Conservation (phyloP, 1,139 yeast species). For the Lodderomyces jiufengensis region DNA sequence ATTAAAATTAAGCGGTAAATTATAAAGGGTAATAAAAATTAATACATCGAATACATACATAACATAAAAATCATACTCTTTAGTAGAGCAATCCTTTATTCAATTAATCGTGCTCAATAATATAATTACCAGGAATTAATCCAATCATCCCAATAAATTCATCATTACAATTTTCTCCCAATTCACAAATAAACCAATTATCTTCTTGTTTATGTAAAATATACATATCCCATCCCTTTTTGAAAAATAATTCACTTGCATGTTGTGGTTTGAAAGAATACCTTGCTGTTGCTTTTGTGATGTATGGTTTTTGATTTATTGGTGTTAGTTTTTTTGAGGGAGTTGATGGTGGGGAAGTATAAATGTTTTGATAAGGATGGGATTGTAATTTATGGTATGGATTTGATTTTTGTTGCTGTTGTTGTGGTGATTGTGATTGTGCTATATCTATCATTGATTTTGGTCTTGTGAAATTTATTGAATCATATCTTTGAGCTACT, state of each 20-base stretch:
- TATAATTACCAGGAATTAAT: conserved; percentile 77
- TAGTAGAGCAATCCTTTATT: too few relatives aligned
- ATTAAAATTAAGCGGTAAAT: too few relatives aligned
- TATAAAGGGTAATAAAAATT: too few relatives aligned
- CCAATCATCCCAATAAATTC: conserved; percentile 52
- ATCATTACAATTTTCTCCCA: conserved; percentile 46
- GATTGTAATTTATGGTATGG: neutral
- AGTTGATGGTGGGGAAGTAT: neutral
- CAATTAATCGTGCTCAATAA: conserved; percentile 34
- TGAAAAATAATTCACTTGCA: conserved; percentile 74
- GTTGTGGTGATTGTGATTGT: conserved; percentile 1
- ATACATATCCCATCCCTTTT: conserved; percentile 69
- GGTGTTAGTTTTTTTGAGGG: conserved; percentile 23
- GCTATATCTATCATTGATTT: conserved; percentile 34
- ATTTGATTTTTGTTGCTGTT: neutral
- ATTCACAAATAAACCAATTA: conserved; percentile 88
- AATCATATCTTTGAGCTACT: conserved; percentile 38
- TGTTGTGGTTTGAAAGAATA: conserved; percentile 74
- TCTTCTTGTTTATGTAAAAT: conserved; percentile 77
- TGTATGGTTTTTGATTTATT: conserved; percentile 47
- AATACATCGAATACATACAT: too few relatives aligned
- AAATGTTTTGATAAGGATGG: neutral
- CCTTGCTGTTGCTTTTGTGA: conserved; percentile 61
- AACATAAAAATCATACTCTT: too few relatives aligned
- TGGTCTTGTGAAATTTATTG: conserved; percentile 29